These are phyloP conservation scores for Penicillium vulpinum DNA, from an alignment of 2,329 filamentous ascomycete genomes.

Conservation along the genomic window DNA sequence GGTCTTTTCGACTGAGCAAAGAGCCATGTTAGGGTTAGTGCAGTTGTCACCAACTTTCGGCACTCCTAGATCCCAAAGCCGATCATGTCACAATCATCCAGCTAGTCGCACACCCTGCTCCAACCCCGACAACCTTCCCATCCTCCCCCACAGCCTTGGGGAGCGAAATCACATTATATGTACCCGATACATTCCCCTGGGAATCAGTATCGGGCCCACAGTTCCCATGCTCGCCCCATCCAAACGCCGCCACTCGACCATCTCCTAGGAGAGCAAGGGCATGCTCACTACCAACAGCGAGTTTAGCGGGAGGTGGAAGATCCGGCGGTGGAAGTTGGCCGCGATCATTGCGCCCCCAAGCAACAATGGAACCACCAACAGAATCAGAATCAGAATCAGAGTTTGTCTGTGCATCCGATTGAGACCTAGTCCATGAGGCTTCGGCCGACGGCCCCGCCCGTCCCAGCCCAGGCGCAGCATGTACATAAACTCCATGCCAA, in stretches of 20 bases:
- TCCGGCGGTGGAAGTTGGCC: constrained; percentile 70
- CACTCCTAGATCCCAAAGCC: background rate
- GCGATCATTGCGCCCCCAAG: constrained; percentile 84
- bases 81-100: constrained; percentile 59
- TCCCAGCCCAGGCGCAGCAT: constrained; percentile 36
- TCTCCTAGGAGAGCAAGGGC: constrained; percentile 68
- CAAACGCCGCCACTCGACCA: constrained; percentile 77
- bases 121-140: constrained; percentile 58
- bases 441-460: background rate
- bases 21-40: background rate
- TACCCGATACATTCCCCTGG: constrained; percentile 66
- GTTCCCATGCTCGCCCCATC: constrained; percentile 98
- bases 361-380: constrained; percentile 58
- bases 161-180: constrained; percentile 67
- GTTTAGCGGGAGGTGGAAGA: constrained; percentile 58
- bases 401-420: background rate
- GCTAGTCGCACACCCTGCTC: constrained; percentile 87
- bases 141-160: constrained; percentile 52
- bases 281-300: constrained; percentile 91
- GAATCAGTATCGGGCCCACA: constrained; percentile 69
- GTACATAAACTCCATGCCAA: constrained; percentile 78
- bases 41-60: background rate
- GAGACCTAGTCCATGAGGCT: background rate
- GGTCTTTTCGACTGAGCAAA: constrained; percentile 46
- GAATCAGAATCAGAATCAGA: constrained; percentile 43